phyloP scores from a whole-genome alignment of 2,329 filamentous ascomycete genomes.

The Aspergillus japonicus region DNA sequence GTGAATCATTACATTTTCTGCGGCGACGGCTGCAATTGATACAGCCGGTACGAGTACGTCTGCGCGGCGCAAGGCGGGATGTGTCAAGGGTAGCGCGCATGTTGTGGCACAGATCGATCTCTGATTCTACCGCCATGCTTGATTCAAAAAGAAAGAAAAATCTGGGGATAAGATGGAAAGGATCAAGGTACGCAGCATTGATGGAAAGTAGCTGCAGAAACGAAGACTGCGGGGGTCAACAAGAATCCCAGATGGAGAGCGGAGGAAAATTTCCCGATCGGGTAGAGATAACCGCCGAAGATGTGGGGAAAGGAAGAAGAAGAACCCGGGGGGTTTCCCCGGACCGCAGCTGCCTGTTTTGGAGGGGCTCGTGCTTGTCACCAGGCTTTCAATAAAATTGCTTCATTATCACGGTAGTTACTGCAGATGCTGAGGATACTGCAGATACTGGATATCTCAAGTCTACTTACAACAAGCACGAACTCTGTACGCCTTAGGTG shows the following conservation, averaged over 20 bases:
- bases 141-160: not conserved
- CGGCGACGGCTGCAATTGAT: constrained; percentile 33
- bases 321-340: not conserved
- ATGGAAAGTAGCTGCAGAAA: not conserved
- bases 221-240: not conserved
- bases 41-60: constrained; percentile 33
- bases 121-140: not conserved
- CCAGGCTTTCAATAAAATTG: not conserved
- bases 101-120: not conserved
- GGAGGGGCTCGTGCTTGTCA: no score
- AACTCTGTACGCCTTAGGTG: no score
- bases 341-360: no score
- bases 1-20: constrained; percentile 29
- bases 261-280: constrained; percentile 14
- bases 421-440: no score
- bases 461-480: no score
- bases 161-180: constrained; percentile 3
- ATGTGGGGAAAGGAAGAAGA: constrained; percentile 4
- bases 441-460: no score
- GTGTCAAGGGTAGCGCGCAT: constrained; percentile 4
- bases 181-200: not conserved
- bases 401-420: no score
- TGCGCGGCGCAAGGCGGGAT: constrained; percentile 14
- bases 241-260: not conserved
- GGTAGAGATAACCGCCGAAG: constrained; percentile 20